Base-by-base conservation (phyloP, 345 rosid species). In the Ceriops decandra region DNA sequence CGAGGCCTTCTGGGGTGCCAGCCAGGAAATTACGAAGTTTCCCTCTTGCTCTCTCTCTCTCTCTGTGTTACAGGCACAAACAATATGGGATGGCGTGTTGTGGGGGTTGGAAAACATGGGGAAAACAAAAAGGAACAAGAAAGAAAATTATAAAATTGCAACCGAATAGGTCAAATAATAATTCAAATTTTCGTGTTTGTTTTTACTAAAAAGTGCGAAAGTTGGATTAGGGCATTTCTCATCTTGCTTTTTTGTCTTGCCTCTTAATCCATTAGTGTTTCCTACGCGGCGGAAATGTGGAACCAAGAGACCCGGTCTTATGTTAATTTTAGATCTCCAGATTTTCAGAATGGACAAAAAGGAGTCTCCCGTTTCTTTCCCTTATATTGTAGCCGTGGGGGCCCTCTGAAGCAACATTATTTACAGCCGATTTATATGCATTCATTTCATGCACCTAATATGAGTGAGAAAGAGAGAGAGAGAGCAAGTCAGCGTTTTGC, bases 231-330 rank as follows among this genome's bases (percentile, higher is more conserved):
- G 65, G 27, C 57, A 33, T 20, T 0, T 38, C 66, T 63, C 36
- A 49, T 74, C 49, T 3, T 46, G 5, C 30, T 33, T 63, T 61
- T 57, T 35, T 19, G 16, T 49, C 33, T 30, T 32, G 3, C 58
- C 33, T 60, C 46, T 68, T 33, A 33, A 33, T 26, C 38, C 33
- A 9, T 15, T 46, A 47, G 15, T 16, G 42, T 64, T 19, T 53
- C 2, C 38, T 26, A 17, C 56, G 81, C 59, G 82, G 63, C 69
- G 65, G 65, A 62, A 66, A 74, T 31, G 22, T 68, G 64, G 64
- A 62, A 69, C 69, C 85, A 71, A 60, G 47, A 81, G 87, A 83
- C 77, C 60, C 83, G 87, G 81, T 82, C 83, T 60, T 54, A 4
- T 58, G 47, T 46, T 36, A 9, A 76, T 71, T 30, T 61, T 70